A percentile compares a stretch with the other conserved stretches of the same genome.
Conservation (phyloP, 805 yeast species). For the Kuraishia piskuri region DNA sequence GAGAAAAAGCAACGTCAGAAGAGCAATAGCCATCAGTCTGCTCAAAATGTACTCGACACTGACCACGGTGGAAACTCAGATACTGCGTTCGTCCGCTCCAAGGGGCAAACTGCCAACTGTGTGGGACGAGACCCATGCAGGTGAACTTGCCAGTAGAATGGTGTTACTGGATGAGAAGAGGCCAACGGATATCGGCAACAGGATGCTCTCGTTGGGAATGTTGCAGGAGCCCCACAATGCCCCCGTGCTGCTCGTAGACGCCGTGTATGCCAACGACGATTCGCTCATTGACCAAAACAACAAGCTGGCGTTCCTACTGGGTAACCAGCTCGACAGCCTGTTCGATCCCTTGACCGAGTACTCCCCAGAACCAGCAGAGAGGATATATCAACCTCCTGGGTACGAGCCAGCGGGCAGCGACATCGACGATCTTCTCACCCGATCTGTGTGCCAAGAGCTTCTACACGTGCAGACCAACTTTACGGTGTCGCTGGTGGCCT, state of each 20-base stretch:
- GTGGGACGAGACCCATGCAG: conserved; percentile 83
- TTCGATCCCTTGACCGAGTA: conserved; percentile 89
- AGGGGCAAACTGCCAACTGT: conserved; percentile 20
- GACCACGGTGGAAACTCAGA: conserved; percentile 20
- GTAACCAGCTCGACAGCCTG: conserved; percentile 79
- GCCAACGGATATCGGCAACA: conserved; percentile 51
- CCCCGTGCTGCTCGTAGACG: conserved; percentile 57
- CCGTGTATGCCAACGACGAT: conserved; percentile 49
- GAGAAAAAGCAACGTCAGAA: conserved; percentile 51
- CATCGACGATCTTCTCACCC: conserved; percentile 25
- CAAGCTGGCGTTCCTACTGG: conserved; percentile 64
- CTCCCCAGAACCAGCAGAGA: conserved; percentile 81
- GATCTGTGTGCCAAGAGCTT: conserved; percentile 57
- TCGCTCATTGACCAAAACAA: conserved; percentile 58
- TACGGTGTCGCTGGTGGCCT: conserved; percentile 62
- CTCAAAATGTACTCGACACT: conserved; percentile 60
- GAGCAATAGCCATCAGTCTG: conserved; percentile 67
- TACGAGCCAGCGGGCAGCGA: conserved; percentile 6
- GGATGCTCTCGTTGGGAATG: conserved; percentile 49
- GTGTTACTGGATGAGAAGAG: conserved; percentile 37
- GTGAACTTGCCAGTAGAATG: conserved; percentile 66
- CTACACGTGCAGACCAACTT: conserved; percentile 64
- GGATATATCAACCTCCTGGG: conserved; percentile 56
- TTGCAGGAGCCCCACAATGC: conserved; percentile 35
- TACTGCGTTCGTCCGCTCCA: background rate